Evolutionary conservation across 2,329 filamentous ascomycete species (phyloP), one percentile per base, ranked within the genome.

Genomic region (Aschersonia sp.): DNA sequence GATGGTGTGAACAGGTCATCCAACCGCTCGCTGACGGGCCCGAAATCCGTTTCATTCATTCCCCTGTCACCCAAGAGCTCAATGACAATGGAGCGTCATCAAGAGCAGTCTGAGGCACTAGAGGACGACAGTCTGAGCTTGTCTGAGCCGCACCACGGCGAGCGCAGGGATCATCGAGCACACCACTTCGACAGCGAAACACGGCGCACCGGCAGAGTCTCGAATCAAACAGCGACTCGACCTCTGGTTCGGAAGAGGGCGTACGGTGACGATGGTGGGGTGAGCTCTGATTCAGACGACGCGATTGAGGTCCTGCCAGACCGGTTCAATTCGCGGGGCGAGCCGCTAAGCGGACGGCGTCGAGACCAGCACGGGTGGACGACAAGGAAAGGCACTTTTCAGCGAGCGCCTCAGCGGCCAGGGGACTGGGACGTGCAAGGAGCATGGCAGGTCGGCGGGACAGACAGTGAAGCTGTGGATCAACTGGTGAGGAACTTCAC

Each of bases 11-110:
- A 43, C n/a, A 41, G 45, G 9, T 41, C 46, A 30, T 45, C 8
- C 35, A 37, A 12, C 35, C 35, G 49, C 44, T 31, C 12, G 22
- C 30, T 43, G 1, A 32, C 40, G 12, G 50, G 52, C 9, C 50
- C 61, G 29, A 72, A 72, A 50, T 67, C 67, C 1, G 70, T 75
- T 1, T 53, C 60, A 2, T 76, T 74, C 47, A 64, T 67, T 2
- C 72, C 72, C 0, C 55, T 76, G 41, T 75, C 72, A 3, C 72
- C 72, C 1, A 66, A 69, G 46, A 73, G 70, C 12, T 67, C 67
- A 0, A 64, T 59, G 47, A 72, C 70, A 0, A 66, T 74, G 55
- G 59, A 62, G 22, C 58, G 62, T 30, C 71, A 72, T 40, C 56
- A 56, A 35, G 58, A 63, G 10, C 63, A 68, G 22, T 58, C 55